Percentiles rank a stretch among this genome's conserved stretches.
Conservation (phyloP, 2,329 filamentous ascomycete species). For the Xylaria sp. region DNA sequence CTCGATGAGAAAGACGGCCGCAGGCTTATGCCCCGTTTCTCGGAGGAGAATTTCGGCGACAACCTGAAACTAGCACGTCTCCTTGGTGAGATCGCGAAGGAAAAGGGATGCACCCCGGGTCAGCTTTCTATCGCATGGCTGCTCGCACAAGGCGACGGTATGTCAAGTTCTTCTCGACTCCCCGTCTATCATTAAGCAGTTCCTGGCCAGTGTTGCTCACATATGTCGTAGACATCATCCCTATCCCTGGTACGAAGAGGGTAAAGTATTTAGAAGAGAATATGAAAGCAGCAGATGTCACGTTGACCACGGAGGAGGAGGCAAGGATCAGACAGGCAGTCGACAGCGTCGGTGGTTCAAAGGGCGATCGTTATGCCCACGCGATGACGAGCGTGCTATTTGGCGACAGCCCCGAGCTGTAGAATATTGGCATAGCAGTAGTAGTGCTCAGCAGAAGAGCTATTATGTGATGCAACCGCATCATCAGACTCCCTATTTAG, state of each 20-base stretch:
- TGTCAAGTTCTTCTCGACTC: background rate
- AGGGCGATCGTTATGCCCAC: constrained; percentile 37
- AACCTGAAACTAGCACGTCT: constrained; percentile 54
- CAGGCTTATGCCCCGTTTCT: constrained; percentile 55
- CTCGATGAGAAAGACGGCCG: constrained; percentile 57
- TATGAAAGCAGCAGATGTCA: constrained; percentile 48
- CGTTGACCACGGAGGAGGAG: constrained; percentile 52
- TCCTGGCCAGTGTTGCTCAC: constrained; percentile 59
- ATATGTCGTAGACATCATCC: constrained; percentile 54
- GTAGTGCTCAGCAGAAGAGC: background rate
- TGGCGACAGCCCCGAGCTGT: constrained; percentile 42
- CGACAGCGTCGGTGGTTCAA: constrained; percentile 44
- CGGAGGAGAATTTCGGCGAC: constrained; percentile 60
- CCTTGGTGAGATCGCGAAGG: constrained; percentile 44
- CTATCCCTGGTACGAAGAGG: constrained; percentile 52
- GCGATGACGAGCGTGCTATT: constrained; percentile 31
- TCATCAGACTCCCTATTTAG: background rate
- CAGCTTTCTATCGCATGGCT: constrained; percentile 69
- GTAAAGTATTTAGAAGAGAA: constrained; percentile 51
- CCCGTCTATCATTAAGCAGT: background rate
- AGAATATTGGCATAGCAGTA: background rate
- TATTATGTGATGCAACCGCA: background rate
- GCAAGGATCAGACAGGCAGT: constrained; percentile 52
- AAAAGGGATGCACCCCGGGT: constrained; percentile 56
- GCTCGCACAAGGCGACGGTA: constrained; percentile 57